A percentile compares a stretch with the other conserved stretches of the same genome.
Conservation (phyloP, 1,284 basidiomycete species). For the Anthracocystis panici-leucophaei region DNA sequence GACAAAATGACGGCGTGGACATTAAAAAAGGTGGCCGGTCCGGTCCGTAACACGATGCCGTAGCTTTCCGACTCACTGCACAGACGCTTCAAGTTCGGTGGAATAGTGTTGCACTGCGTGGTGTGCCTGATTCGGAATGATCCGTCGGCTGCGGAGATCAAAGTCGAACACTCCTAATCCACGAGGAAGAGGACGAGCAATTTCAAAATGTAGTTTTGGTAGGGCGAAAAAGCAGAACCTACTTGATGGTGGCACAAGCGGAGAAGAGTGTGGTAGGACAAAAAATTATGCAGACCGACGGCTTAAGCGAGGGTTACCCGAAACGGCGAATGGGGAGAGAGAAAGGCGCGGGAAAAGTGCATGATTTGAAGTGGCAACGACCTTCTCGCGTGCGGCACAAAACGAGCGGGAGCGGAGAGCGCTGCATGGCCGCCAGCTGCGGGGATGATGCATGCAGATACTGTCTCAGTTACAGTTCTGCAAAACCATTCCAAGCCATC, state of each 20-base stretch:
- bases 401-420: not conserved
- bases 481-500: conserved; percentile 1
- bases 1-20: too few relatives aligned
- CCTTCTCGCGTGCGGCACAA: too few relatives aligned
- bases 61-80: not conserved
- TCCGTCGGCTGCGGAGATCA: not conserved
- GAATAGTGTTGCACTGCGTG: too few relatives aligned
- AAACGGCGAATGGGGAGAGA: too few relatives aligned
- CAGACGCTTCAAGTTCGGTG: not conserved
- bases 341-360: too few relatives aligned
- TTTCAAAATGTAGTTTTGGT: too few relatives aligned
- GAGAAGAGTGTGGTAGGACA: too few relatives aligned
- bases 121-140: conserved; percentile 4
- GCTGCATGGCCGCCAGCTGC: not conserved
- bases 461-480: not conserved
- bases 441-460: not conserved
- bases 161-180: not conserved
- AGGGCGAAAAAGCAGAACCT: too few relatives aligned
- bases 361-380: too few relatives aligned
- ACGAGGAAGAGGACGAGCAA: not conserved
- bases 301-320: too few relatives aligned
- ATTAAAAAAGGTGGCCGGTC: too few relatives aligned
- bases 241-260: too few relatives aligned
- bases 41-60: not conserved
- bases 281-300: not conserved